Evolutionary conservation across 805 yeast genomes (phyloP).

Genomic region (Candida endomychidarum): DNA sequence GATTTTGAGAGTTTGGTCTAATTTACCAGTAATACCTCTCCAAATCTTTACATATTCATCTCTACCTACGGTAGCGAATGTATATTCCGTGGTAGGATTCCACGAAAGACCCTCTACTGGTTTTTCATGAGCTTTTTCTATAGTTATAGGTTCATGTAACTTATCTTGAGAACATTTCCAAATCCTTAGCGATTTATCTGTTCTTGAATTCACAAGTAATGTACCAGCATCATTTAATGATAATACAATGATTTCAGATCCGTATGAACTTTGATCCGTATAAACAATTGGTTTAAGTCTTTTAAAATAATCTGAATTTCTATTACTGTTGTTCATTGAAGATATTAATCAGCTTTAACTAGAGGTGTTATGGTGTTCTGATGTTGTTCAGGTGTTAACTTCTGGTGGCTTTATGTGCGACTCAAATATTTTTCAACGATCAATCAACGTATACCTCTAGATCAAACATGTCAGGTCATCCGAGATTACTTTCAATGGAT

Average conservation of each 20-base stretch:
- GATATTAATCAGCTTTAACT: too few species aligned
- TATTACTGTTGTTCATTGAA: neutral
- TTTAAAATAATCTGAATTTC: constrained; percentile 19
- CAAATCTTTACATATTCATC: constrained; percentile 49
- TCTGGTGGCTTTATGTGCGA: too few species aligned
- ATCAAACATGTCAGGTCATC: constrained; percentile 21
- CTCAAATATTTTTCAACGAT: constrained; percentile 7
- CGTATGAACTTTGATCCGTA: constrained; percentile 9
- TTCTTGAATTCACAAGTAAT: constrained; percentile 41
- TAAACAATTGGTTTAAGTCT: constrained; percentile 17
- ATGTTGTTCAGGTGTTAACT: too few species aligned
- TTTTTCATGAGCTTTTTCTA: constrained; percentile 41
- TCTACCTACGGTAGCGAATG: constrained; percentile 49
- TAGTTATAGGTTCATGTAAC: constrained; percentile 35
- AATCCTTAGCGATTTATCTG: constrained; percentile 43
- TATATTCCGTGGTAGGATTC: constrained; percentile 47
- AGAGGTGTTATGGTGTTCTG: neutral
- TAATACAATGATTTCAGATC: constrained; percentile 35
- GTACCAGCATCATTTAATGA: constrained; percentile 44
- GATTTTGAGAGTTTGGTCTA: constrained; percentile 31
- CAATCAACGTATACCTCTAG: neutral
- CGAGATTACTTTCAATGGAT: constrained; percentile 61
- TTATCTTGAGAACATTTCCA: constrained; percentile 33
- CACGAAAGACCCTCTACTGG: constrained; percentile 45
- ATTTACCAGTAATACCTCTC: constrained; percentile 38